Conservation (phyloP, 2,329 filamentous ascomycete species). For the Aspergillus candidus region DNA sequence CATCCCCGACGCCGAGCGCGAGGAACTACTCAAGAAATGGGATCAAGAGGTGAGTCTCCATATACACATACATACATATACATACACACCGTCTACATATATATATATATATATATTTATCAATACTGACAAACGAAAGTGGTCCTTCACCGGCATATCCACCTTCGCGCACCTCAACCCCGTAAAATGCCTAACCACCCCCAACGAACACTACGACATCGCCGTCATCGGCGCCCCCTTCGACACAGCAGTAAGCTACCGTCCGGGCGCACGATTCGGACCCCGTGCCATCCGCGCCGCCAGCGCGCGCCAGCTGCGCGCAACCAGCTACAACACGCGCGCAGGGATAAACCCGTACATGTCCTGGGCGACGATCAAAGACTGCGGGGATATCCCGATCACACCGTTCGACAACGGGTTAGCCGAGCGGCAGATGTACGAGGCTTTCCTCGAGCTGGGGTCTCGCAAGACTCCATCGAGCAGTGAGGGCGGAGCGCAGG, state of each 20-base stretch:
- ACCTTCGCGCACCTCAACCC: constrained; percentile 67
- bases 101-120: not conserved
- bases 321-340: constrained; percentile 75
- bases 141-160: constrained; percentile 67
- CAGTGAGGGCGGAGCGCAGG: constrained; percentile 22
- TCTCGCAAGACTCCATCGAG: constrained; percentile 32
- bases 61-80: not conserved
- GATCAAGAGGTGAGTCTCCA: constrained; percentile 38
- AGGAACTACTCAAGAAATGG: constrained; percentile 44
- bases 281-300: constrained; percentile 82
- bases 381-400: constrained; percentile 87
- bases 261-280: constrained; percentile 71
- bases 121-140: constrained; percentile 31
- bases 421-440: constrained; percentile 76
- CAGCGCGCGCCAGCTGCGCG: constrained; percentile 71
- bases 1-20: constrained; percentile 33
- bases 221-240: constrained; percentile 68
- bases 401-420: constrained; percentile 80
- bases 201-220: constrained; percentile 61
- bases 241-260: constrained; percentile 66
- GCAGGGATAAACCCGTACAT: constrained; percentile 78
- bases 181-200: constrained; percentile 62
- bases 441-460: constrained; percentile 67
- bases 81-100: not conserved
- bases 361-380: constrained; percentile 70